Evolutionary conservation across 352 stramenopile genomes (phyloP), one percentile per base, ranked within the genome.

Genomic region (Bremia lactucae): DNA sequence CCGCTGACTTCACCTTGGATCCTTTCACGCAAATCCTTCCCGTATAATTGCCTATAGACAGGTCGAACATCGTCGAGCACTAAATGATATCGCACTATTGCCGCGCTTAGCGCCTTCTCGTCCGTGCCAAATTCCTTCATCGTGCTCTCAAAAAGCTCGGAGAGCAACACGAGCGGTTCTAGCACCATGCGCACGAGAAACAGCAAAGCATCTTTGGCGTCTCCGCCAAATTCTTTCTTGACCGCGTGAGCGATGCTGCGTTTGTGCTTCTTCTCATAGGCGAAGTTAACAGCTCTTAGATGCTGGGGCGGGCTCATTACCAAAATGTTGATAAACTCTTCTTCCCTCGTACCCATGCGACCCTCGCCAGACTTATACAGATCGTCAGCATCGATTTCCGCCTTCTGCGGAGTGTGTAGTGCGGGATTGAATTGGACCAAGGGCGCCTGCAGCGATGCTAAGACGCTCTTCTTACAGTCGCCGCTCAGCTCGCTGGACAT

Each of bases 331-430:
- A 73, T 68, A 49, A 83, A 75, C 15, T 55, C 60, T 14, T 55
- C 54, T 47, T 79, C 68, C 36, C 83, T 65, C 37, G 72, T 85
- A 21, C 72, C 69, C 28, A 70, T 66, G 36, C 57, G 61, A 48
- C 70, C 68, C 58, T 86, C 62, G 47, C 72, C 72, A n/a, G 69
- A 67, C 31, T 73, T 69, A 67, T 85, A 83, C 15, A 85, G 55
- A 6, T 36, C 59, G 23, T 68, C 66, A 3, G 70, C 72, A 28
- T 83, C 57, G 15, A 50, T 46, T 29, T 63, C 55, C 13, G 68
- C 69, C 55, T 81, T 77, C 31, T 51, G 42, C 18, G 46, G 41
- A 31, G 62, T 85, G 67, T 83, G 69, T 46, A 81, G 64, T 28
- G 54, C 36, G 13, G 68, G 49, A 47, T 81, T 72, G 54, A 65